These are phyloP conservation scores for Podila epicladia DNA, from an alignment of 192 early-diverging fungal species.

Conservation along the genomic window DNA sequence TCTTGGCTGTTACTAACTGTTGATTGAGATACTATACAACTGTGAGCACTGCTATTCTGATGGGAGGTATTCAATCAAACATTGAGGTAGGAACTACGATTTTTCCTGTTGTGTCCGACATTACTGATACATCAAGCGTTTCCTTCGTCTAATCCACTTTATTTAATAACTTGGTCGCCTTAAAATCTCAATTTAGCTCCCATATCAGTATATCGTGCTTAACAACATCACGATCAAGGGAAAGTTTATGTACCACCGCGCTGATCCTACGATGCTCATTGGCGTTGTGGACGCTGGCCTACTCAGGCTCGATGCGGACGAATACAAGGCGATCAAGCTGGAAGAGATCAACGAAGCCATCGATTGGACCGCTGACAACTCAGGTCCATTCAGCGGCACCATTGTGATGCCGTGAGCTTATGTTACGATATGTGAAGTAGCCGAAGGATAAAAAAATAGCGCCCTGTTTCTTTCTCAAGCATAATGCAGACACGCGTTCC, in stretches of 20 bases:
- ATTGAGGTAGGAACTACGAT: not conserved
- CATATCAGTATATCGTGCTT: constrained; percentile 21
- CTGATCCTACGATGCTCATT: constrained; percentile 20
- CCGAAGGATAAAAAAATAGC: no score
- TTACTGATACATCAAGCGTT: not conserved
- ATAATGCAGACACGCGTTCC: no score
- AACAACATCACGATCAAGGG: constrained; percentile 40
- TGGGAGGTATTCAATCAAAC: constrained; percentile 16
- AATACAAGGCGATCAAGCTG: constrained; percentile 8
- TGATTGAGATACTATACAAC: no score
- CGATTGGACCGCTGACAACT: constrained; percentile 9
- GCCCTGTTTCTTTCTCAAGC: no score
- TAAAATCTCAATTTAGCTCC: constrained; percentile 2
- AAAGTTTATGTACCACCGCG: constrained; percentile 41
- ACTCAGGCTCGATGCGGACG: constrained; percentile 10
- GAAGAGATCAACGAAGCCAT: constrained; percentile 15
- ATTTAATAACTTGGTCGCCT: no score
- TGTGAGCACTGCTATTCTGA: constrained; percentile 23
- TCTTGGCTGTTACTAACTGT: no score
- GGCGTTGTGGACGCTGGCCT: constrained; percentile 39
- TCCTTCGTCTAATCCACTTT: no score
- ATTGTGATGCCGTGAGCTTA: not conserved
- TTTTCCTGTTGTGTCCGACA: not conserved
- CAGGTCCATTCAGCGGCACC: constrained; percentile 1
- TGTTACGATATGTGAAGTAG: no score